Evolutionary conservation across 2,329 filamentous ascomycete species (phyloP), one percentile per base, ranked within the genome.

Genomic region (Nemania sp.): DNA sequence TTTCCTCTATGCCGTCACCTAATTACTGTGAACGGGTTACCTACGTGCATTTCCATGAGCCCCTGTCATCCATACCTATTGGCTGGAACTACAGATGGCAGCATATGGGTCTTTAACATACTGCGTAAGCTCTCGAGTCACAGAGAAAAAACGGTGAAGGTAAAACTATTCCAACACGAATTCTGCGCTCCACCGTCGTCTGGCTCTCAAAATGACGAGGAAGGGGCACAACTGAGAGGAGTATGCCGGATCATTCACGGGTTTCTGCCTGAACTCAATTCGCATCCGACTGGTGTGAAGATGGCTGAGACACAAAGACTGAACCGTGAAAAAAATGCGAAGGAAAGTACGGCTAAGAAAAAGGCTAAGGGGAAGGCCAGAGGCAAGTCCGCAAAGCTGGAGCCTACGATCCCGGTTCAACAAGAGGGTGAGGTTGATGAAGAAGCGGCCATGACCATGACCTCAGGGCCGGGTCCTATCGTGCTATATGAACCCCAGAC

Each of bases 401-500:
- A 45, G 20, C 3, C 56, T n/a, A 51, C 31, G 74, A 61, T 20
- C 62, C 33, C 41, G 8, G 41, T 31, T 19, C 56, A 73, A 72
- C 44, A 70, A 15, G 64, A 67, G 8, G 66, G 61, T 2, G 64
- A 65, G 5, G 61, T 61, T n/a, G 56, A 61, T 11, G 64, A 63
- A 17, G 64, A 61, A 41, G 46, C 56, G 34, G 56, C 52, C 7
- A 63, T 67, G 49, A 61, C 55, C 26, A 40, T 67, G 49, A 61
- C 55, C 26, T 34, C 51, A 17, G 56, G 56, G 4, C 57, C 60
- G 3, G 73, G 73, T 4, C 72, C 77, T 31, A 74, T 75, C 4
- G 72, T 80, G 4, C 75, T 87, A 9, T 80, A 85, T 62, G 86
- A 89, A 51, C 80, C 86, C 42, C 73, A 79, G 57, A 86, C 83